Conservation (phyloP, 225 moss, liverwort and hornwort species). For the Climacium dendroides region DNA sequence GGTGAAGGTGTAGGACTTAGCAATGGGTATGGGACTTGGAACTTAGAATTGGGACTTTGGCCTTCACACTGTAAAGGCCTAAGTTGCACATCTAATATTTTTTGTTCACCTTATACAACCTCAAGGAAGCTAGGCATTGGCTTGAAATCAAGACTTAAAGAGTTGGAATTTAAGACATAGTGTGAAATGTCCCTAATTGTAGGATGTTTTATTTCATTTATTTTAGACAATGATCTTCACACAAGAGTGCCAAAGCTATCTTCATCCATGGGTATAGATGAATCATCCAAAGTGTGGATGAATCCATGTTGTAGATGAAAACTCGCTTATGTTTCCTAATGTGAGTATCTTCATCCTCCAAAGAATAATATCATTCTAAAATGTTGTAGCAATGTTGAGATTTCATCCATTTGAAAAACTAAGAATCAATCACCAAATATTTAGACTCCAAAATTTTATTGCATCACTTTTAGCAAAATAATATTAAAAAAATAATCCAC, state of each 20-base stretch:
- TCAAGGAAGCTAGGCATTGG: no score
- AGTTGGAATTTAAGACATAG: no score
- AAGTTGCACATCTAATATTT: neutral
- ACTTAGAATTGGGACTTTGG: no score
- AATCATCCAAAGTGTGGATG: no score
- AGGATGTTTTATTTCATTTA: no score
- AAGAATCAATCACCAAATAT: neutral
- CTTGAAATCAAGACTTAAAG: no score
- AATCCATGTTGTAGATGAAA: neutral
- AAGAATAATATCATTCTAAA: no score
- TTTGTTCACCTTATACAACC: neutral
- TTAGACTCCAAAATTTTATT: neutral
- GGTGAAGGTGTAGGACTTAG: neutral
- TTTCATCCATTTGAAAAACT: neutral
- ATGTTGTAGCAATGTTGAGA: neutral
- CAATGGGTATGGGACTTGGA: no score
- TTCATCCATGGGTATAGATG: no score
- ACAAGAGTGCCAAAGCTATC: neutral
- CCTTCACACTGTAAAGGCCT: no score
- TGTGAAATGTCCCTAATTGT: no score
- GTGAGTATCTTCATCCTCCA: neutral
- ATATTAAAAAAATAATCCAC: no score
- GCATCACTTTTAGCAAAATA: neutral
- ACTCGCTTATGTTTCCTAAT: neutral
- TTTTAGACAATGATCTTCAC: neutral